Base-by-base conservation (phyloP, 176 grass and related monocot genomes). In the Bothriochloa decipiens region DNA sequence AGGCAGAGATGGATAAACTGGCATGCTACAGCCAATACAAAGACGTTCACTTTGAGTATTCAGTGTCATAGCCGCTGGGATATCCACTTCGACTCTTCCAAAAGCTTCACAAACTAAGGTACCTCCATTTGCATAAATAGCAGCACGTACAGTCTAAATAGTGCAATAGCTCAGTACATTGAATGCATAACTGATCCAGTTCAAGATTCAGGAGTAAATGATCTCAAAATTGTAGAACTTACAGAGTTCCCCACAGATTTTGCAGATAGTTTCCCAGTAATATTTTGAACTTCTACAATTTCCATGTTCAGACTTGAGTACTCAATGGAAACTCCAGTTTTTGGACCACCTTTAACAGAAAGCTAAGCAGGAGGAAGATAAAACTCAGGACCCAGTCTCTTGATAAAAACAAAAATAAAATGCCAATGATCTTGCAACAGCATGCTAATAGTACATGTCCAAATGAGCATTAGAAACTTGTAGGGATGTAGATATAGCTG, bases 1-100 rank as follows among this genome's bases (percentile, higher is more conserved):
- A 66, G 85, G 72, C 16, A 98, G 39, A 65, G 92, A 88, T 64
- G 95, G 95, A 92, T 91, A 93, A 40, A 98, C 63, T 81, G 95
- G 92, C 91, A 98, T 93, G 74, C 80, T 94, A 70, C 95, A 98
- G n/a, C 95, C 95, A 76, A 95, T 68, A 87, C 95, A 98, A 82
- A 98, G 77, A 75, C 79, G 88, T 17, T 92, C 85, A 82, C 92
- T 98, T 88, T 98, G 95, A 27, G 84, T 83, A 85, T 82, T 90
- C 81, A 95, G 88, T 43, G 26, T 75, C 92, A 98, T 89, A 84
- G 71, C 72, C 43, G 68, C 60, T 81, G 96, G 96, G 72, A 98
- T 98, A 64, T 90, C 92, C 50, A 98, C 91, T 90, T 98, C 92
- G 55, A 98, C 79, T 85, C 78, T 86, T 91, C 89, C 96, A 93